Percentiles rank a stretch among this genome's conserved stretches.
phyloP scores from a whole-genome alignment of 176 grass and related monocot genomes.

The Cenchrus americanus region DNA sequence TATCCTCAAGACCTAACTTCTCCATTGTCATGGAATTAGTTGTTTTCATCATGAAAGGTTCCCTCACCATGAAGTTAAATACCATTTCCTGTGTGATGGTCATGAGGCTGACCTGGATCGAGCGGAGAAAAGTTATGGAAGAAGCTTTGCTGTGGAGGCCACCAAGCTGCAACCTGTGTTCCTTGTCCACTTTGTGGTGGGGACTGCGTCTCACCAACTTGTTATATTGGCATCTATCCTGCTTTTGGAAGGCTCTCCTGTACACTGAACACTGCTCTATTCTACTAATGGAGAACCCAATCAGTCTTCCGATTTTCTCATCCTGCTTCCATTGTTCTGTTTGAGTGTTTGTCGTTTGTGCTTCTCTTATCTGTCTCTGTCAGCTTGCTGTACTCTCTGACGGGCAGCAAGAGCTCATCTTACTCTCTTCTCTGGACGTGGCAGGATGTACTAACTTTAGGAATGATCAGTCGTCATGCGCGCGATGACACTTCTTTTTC shows the following conservation, averaged over 20 bases:
- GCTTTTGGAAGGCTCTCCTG: constrained; percentile 11
- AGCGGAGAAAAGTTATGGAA: constrained; percentile 12
- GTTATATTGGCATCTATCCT: constrained; percentile 39
- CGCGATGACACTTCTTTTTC: not conserved
- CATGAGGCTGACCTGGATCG: constrained; percentile 28
- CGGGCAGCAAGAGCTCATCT: constrained; percentile 3
- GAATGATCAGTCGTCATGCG: constrained; percentile 33
- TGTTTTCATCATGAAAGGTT: constrained; percentile 33
- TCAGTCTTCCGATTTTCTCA: not conserved
- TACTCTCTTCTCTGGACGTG: constrained; percentile 12
- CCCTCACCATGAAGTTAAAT: constrained; percentile 40
- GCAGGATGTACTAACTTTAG: constrained; percentile 32
- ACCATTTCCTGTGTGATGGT: constrained; percentile 18
- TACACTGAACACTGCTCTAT: constrained; percentile 21
- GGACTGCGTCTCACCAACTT: constrained; percentile 25
- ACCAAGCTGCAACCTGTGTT: constrained; percentile 40
- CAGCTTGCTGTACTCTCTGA: constrained; percentile 25
- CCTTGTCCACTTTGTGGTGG: constrained; percentile 37
- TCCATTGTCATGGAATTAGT: constrained; percentile 48
- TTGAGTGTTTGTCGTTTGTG: not conserved
- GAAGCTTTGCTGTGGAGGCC: constrained; percentile 48
- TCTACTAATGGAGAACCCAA: constrained; percentile 19
- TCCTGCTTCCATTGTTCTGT: not conserved
- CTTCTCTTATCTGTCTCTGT: not conserved
- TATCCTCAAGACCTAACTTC: constrained; percentile 56